These are phyloP conservation scores for Brassica napus DNA, from an alignment of 345 rosid genomes.

Conservation along the genomic window Da-Ae NC_063447.1:31356501-31357000, in stretches of 20 bases:
- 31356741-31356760: constrained; percentile 59
- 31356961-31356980: constrained; percentile 25
- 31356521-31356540: constrained; percentile 44
- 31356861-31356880: constrained; percentile 39
- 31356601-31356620: constrained; percentile 45
- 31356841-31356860: constrained; percentile 58
- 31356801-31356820: constrained; percentile 47
- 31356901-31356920: constrained; percentile 20
- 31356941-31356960: constrained; percentile 32
- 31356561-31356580: constrained; percentile 49
- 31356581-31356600: constrained; percentile 47
- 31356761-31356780: constrained; percentile 50
- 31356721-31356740: constrained; percentile 52
- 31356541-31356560: constrained; percentile 61
- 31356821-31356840: constrained; percentile 54
- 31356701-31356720: constrained; percentile 49
- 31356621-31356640: constrained; percentile 47
- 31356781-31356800: constrained; percentile 51
- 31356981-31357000: constrained; percentile 58
- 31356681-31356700: constrained; percentile 55
- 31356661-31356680: constrained; percentile 58
- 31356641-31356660: constrained; percentile 54
- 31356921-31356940: constrained; percentile 14
- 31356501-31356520: constrained; percentile 14
- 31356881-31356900: constrained; percentile 31